Evolutionary conservation across 306 rosid species (phyloP).

Genomic region (Ammopiptanthus mongolicus): DNA sequence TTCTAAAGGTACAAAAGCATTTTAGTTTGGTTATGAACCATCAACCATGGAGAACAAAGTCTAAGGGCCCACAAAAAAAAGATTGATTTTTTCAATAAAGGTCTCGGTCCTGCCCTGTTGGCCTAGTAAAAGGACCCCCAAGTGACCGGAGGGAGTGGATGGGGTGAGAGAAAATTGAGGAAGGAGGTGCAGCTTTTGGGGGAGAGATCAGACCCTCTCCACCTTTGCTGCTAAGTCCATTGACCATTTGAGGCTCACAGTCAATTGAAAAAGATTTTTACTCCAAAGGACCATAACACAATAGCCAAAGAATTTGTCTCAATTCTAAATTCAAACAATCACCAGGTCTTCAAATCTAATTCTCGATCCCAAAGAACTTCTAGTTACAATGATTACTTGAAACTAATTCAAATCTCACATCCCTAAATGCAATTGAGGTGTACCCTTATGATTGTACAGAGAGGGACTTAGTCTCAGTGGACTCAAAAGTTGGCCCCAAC

Average conservation of each 20-base stretch:
- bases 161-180: background rate
- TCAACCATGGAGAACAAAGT: background rate
- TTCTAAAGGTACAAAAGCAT: background rate
- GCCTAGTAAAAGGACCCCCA: too few species aligned
- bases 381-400: background rate
- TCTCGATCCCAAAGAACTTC: background rate
- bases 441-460: background rate
- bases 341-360: background rate
- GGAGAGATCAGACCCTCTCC: background rate
- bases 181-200: background rate
- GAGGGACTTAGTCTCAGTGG: background rate
- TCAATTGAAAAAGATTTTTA: background rate
- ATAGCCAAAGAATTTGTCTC: background rate
- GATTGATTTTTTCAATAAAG: background rate
- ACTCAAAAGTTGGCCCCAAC: background rate
- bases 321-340: background rate
- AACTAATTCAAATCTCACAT: background rate
- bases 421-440: background rate
- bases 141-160: too few species aligned
- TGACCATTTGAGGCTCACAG: background rate
- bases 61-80: slow-evolving; percentile 4
- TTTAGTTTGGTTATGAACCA: background rate
- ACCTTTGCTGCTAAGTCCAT: background rate
- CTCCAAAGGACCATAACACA: background rate
- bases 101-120: background rate